phyloP scores from a whole-genome alignment of 148 eudicot genomes.

The Suaeda aralocaspica region DNA sequence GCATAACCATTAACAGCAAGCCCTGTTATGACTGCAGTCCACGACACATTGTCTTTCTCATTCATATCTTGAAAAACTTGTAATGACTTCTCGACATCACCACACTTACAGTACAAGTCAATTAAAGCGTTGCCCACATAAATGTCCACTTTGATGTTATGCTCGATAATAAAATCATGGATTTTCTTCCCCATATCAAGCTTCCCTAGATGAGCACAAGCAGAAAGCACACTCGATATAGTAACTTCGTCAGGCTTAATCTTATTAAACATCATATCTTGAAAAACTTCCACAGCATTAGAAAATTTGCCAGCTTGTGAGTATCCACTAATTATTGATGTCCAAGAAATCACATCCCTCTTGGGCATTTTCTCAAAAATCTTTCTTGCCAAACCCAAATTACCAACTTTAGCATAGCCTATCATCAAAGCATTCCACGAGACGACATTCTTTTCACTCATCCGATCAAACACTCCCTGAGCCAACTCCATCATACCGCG shows the following conservation, averaged over 20 bases:
- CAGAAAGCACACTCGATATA: conserved; percentile 56
- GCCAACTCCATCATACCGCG: conserved; percentile 46
- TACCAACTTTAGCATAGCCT: conserved; percentile 48
- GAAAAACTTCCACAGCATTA: conserved; percentile 52
- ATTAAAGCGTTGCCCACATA: conserved; percentile 59
- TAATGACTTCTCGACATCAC: conserved; percentile 45
- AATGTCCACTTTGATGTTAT: conserved; percentile 44
- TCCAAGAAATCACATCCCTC: conserved; percentile 75
- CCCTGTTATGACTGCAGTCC: conserved; percentile 69
- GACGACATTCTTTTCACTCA: conserved; percentile 51
- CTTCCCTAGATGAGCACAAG: conserved; percentile 60
- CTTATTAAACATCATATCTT: conserved; percentile 52
- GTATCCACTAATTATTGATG: conserved; percentile 61
- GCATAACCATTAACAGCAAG: conserved; percentile 66
- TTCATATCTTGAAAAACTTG: conserved; percentile 52
- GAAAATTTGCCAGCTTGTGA: conserved; percentile 40
- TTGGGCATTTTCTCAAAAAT: conserved; percentile 62
- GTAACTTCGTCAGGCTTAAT: conserved; percentile 57
- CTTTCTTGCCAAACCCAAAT: conserved; percentile 43
- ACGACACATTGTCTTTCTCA: conserved; percentile 57
- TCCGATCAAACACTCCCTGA: conserved; percentile 45
- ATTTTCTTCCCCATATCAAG: conserved; percentile 51
- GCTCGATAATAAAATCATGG: conserved; percentile 41
- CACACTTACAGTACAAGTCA: conserved; percentile 83
- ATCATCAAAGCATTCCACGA: conserved; percentile 74